Conservation (phyloP, 208 protist species). For the Leishmania tarentolae region DNA sequence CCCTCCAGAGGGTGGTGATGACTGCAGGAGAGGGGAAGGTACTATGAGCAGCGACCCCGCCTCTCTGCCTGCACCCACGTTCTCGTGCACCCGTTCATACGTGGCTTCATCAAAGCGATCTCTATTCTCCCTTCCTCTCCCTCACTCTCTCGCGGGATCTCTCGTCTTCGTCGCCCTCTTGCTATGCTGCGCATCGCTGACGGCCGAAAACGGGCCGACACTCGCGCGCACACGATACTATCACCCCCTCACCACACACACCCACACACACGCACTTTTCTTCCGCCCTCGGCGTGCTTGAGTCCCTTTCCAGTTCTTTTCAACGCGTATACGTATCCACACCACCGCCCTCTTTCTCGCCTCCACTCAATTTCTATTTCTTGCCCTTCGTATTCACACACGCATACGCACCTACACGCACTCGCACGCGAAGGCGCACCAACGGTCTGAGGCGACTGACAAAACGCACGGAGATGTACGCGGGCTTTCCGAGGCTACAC, state of each 20-base stretch:
- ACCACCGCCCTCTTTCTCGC: background rate
- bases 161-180: background rate
- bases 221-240: background rate
- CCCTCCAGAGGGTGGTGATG: background rate
- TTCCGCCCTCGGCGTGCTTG: background rate
- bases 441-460: background rate
- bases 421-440: background rate
- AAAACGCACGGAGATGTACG: slow-evolving; percentile 34
- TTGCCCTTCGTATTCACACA: background rate
- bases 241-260: background rate
- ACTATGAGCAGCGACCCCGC: background rate
- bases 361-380: background rate
- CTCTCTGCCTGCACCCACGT: background rate
- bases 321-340: background rate
- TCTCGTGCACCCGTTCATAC: background rate
- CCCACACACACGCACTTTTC: background rate
- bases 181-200: background rate
- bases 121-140: background rate
- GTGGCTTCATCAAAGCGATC: background rate
- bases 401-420: background rate
- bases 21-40: too few relatives aligned
- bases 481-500: slow-evolving; percentile 47
- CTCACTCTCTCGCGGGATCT: background rate
- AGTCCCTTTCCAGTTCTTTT: background rate
- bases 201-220: background rate